Percentiles rank a stretch among this genome's conserved stretches.
These are phyloP conservation scores for Silene uniflora DNA, from an alignment of 148 eudicot species.

Conservation along the genomic window DNA sequence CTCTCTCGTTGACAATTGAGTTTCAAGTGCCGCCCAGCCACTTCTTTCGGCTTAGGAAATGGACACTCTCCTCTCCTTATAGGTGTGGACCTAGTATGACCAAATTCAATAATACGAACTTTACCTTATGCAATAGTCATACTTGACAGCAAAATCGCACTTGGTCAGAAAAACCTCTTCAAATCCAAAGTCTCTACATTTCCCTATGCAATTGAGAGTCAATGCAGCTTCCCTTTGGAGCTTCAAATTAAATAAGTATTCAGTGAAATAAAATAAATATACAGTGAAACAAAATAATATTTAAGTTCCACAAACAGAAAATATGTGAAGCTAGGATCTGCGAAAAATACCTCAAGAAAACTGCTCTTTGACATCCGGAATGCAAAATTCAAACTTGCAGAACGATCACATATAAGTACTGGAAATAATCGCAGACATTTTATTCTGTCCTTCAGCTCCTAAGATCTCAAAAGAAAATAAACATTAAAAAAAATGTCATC, in stretches of 20 bases:
- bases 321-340: background rate
- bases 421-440: conserved; percentile 50
- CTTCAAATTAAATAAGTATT: conserved; percentile 28
- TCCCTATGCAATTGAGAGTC: conserved; percentile 52
- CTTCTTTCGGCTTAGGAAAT: background rate
- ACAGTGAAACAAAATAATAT: background rate
- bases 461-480: conserved; percentile 10
- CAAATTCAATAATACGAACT: background rate
- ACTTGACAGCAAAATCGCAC: conserved; percentile 74
- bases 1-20: background rate
- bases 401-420: conserved; percentile 61
- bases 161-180: conserved; percentile 79
- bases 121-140: conserved; percentile 84
- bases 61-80: background rate
- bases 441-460: conserved; percentile 59
- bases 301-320: conserved; percentile 5
- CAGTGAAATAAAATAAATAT: background rate
- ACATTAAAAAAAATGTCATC: conserved; percentile 4
- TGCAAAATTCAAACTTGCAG: conserved; percentile 62
- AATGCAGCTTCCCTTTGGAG: conserved; percentile 75
- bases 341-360: conserved; percentile 56
- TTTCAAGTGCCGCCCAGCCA: no score
- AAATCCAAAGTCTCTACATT: conserved; percentile 72
- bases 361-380: conserved; percentile 63
- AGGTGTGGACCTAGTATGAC: background rate